phyloP scores from a whole-genome alignment of 202 grass and related monocot genomes.

The Digitaria exilis region DNA sequence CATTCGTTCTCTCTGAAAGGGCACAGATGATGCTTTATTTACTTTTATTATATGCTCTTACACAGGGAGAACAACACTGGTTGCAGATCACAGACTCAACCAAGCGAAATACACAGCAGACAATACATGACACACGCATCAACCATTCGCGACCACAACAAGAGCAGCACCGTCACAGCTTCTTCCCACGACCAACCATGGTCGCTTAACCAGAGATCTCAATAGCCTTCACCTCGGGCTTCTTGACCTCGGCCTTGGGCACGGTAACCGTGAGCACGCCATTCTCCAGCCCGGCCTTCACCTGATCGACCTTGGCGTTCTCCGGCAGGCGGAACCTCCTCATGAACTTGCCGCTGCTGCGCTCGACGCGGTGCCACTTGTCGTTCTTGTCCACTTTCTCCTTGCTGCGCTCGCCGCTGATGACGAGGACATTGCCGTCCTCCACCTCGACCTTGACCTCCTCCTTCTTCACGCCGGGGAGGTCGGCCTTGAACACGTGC shows the following conservation, averaged over 20 bases:
- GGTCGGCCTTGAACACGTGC: conserved; percentile 66
- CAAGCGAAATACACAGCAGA: not conserved
- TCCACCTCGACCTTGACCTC: conserved; percentile 53
- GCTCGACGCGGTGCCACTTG: conserved; percentile 61
- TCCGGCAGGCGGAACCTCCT: conserved; percentile 51
- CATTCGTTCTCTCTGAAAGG: too few species aligned
- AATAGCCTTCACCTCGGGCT: conserved; percentile 46
- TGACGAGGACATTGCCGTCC: conserved; percentile 49
- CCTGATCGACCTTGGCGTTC: conserved; percentile 46
- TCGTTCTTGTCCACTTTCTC: conserved; percentile 59
- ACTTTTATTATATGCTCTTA: not conserved
- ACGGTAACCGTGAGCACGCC: conserved; percentile 66
- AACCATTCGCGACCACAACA: not conserved
- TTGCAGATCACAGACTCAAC: not conserved
- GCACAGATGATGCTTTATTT: not conserved
- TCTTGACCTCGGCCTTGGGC: conserved; percentile 56
- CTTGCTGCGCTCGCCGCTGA: conserved; percentile 45
- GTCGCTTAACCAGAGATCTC: conserved; percentile 45
- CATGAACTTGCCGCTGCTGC: conserved; percentile 43
- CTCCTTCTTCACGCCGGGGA: conserved; percentile 50
- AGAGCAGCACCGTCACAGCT: not conserved
- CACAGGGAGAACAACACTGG: not conserved
- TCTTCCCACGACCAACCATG: not conserved
- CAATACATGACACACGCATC: not conserved
- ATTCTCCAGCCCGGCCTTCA: conserved; percentile 46